These are phyloP conservation scores for Ganoderma multipileum DNA, from an alignment of 1,284 basidiomycete species.

Conservation along the genomic window DNA sequence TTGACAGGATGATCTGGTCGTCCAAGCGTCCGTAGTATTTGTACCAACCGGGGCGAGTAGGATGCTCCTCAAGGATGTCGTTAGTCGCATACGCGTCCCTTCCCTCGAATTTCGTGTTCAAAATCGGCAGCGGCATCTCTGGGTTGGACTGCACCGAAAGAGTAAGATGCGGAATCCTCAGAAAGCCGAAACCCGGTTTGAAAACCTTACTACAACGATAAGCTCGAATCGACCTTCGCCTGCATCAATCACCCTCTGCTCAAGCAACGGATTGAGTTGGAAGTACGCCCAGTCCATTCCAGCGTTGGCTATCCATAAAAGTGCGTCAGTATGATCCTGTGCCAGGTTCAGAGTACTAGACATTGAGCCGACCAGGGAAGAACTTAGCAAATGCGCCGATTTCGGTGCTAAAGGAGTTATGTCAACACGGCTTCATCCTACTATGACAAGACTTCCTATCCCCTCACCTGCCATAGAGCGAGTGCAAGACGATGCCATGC, in stretches of 20 bases:
- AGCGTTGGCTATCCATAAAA: slow-evolving; percentile 12
- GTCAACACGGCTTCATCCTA: not conserved
- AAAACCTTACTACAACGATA: slow-evolving; percentile 27
- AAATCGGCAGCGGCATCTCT: slow-evolving; percentile 29
- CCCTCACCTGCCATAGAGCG: slow-evolving; percentile 36
- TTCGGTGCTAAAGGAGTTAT: slow-evolving; percentile 30
- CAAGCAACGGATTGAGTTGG: slow-evolving; percentile 8
- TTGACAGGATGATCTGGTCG: slow-evolving; percentile 46
- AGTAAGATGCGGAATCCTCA: not conserved
- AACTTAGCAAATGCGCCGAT: slow-evolving; percentile 25
- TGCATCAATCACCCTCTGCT: slow-evolving; percentile 21
- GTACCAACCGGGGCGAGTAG: slow-evolving; percentile 48
- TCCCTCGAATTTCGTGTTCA: slow-evolving; percentile 39
- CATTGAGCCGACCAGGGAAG: slow-evolving; percentile 17
- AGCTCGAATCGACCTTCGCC: slow-evolving; percentile 32
- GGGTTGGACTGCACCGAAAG: slow-evolving; percentile 12
- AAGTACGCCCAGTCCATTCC: slow-evolving; percentile 36
- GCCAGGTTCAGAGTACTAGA: too few species aligned
- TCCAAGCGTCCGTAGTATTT: slow-evolving; percentile 52
- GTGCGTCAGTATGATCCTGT: not conserved
- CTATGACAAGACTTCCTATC: not conserved
- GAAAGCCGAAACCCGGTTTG: not conserved
- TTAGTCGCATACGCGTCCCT: slow-evolving; percentile 40
- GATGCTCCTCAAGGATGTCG: slow-evolving; percentile 54
- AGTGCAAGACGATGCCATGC: slow-evolving; percentile 33